Evolutionary conservation across 2,329 filamentous ascomycete genomes (phyloP), one percentile per base, ranked within the genome.

Genomic region (Botryotinia convoluta): DNA sequence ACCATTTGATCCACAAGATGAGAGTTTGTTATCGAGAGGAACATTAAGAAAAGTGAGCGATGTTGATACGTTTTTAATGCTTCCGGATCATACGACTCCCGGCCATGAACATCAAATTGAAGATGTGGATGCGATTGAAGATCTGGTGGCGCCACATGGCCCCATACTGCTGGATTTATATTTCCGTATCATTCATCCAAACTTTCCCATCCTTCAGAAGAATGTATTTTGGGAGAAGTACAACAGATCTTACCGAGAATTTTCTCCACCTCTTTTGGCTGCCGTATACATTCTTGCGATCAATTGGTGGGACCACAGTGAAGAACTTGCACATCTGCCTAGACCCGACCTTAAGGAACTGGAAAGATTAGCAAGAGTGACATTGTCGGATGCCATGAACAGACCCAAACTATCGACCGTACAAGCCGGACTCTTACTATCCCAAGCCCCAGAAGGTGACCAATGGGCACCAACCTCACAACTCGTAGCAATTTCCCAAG

Each of bases 391-490:
- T 76, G 92, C 93, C 69, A 91, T 97, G 86, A 91, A 92, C 79
- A 87, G 92, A 74, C 93, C 95, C 0, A 97, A 97, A 80, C 85
- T 95, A 44, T 94, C 92, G 9, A 93, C 92, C 2, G 87, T 95
- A 4, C 93, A 95, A 81, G 93, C 92, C 29, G 92, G 92, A 0
- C 84, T 95, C 45, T 83, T 95, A 22, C 84, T 95, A 22, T 89
- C 93, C 20, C 93, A 95, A 79, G 87, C 91, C 44, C 91, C 92
- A 10, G 91, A 93, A 77, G 90, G 91, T 18, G 92, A 93, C 78
- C 92, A 94, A 70, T 95, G 94, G 89, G 92, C 93, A 1, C 85
- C 95, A 73, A 97, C 94, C 1, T 93, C 93, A 6, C 94, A 97
- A 80, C 84, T 97, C 32, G 93, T 97, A 14, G 94, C 94, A 35